Percentiles rank a stretch among this genome's conserved stretches.
phyloP scores from a whole-genome alignment of 305 asterid species.

The Galium porrigens region DNA sequence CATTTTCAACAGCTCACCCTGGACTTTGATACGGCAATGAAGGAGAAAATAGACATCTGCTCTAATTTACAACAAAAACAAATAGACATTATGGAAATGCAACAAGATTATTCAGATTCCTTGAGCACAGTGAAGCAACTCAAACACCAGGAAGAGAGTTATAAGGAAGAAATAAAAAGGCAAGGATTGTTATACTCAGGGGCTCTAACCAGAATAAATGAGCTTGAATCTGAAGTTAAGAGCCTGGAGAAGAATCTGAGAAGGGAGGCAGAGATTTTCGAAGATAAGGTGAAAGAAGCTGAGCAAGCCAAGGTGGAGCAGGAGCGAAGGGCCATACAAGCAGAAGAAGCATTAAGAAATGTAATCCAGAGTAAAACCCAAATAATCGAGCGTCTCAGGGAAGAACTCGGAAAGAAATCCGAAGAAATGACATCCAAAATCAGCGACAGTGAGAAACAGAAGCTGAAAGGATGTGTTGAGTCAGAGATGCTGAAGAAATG shows the following conservation, averaged over 20 bases:
- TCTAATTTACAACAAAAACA: constrained; percentile 36
- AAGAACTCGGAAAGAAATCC: constrained; percentile 48
- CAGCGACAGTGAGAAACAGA: constrained; percentile 40
- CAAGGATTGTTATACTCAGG: constrained; percentile 19
- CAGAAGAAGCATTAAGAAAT: constrained; percentile 66
- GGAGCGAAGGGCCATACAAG: constrained; percentile 65
- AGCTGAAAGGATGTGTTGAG: constrained; percentile 21
- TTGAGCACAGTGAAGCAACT: constrained; percentile 35
- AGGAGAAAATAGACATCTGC: constrained; percentile 35
- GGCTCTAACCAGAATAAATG: constrained; percentile 18
- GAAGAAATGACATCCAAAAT: constrained; percentile 45
- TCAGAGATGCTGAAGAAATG: constrained; percentile 25
- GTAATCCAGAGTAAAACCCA: constrained; percentile 34
- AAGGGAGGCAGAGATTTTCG: constrained; percentile 40
- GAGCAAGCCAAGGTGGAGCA: constrained; percentile 39
- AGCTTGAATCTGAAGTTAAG: constrained; percentile 41
- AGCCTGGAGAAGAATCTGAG: constrained; percentile 57
- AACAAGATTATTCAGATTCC: constrained; percentile 36
- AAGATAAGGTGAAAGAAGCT: constrained; percentile 40
- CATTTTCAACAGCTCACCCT: constrained; percentile 36
- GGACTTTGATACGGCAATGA: constrained; percentile 37
- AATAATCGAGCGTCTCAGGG: constrained; percentile 46
- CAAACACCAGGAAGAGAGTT: constrained; percentile 20
- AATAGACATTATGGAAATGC: constrained; percentile 34
- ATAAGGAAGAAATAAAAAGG: constrained; percentile 18